Conservation (phyloP, 768 basidiomycete genomes). For the Macrolepiota albuminosa region DNA sequence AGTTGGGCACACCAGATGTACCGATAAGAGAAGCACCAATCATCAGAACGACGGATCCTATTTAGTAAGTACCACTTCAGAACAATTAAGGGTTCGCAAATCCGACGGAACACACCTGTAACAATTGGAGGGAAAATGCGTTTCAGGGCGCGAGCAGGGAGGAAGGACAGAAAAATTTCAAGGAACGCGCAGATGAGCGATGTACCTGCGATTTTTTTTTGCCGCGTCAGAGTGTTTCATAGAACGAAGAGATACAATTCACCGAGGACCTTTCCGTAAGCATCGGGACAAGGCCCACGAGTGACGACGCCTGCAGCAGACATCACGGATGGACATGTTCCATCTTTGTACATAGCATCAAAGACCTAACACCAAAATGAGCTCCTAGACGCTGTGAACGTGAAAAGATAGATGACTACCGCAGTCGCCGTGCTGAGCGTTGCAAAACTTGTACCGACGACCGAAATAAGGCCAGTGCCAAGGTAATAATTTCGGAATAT, state of each 20-base stretch:
- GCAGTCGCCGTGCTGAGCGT: conserved; percentile 71
- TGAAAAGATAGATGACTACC: conserved; percentile 30
- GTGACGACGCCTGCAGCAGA: conserved; percentile 55
- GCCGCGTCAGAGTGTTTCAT: background rate
- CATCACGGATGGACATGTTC: conserved; percentile 64
- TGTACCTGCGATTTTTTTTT: conserved; percentile 42
- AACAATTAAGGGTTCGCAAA: background rate
- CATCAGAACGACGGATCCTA: conserved; percentile 74
- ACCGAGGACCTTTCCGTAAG: conserved; percentile 77
- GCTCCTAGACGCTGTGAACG: background rate
- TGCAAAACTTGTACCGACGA: conserved; percentile 79
- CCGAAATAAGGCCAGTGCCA: conserved; percentile 77
- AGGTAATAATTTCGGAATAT: conserved; percentile 63
- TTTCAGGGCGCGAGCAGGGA: conserved; percentile 58
- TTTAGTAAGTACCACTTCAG: background rate
- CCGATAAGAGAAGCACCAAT: conserved; percentile 79
- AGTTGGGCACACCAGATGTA: conserved; percentile 68
- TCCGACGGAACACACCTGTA: conserved; percentile 41
- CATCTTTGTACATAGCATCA: conserved; percentile 69
- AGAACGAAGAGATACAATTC: conserved; percentile 8
- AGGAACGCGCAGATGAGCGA: conserved; percentile 75
- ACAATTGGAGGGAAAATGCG: conserved; percentile 78
- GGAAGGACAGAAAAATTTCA: conserved; percentile 75
- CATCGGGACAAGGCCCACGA: conserved; percentile 66
- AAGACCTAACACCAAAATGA: conserved; percentile 48